Evolutionary conservation across 2,329 filamentous ascomycete species (phyloP).

Genomic region (Diaporthe sp.): DNA sequence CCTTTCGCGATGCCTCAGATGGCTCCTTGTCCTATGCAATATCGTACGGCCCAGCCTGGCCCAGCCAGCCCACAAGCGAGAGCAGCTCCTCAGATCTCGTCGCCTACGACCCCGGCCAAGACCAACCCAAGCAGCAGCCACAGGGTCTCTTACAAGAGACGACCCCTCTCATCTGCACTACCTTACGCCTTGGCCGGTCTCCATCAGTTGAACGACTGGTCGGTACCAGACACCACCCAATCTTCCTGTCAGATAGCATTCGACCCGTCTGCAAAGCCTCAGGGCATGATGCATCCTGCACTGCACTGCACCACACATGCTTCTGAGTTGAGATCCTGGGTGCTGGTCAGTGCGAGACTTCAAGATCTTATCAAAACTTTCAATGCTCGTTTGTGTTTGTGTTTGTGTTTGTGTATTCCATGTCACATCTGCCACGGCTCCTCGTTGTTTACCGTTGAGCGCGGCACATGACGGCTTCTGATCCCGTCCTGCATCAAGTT

Average conservation of each 20-base stretch:
- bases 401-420: background rate
- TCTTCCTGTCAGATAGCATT: background rate
- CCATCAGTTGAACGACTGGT: background rate
- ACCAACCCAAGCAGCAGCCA: background rate
- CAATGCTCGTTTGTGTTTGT: background rate
- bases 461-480: background rate
- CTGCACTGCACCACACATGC: background rate
- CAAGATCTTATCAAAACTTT: background rate
- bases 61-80: background rate
- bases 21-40: background rate
- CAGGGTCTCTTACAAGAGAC: conserved; percentile 3
- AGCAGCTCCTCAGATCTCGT: conserved; percentile 3
- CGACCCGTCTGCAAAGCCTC: background rate
- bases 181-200: background rate
- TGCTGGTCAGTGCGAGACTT: conserved; percentile 20
- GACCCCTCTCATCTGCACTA: conserved; percentile 11
- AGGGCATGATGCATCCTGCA: background rate
- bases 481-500: background rate
- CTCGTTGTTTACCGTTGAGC: background rate
- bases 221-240: background rate
- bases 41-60: conserved; percentile 17
- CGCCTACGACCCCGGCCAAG: background rate
- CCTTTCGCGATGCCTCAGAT: background rate
- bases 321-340: conserved; percentile 1
- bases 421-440: background rate